Conservation (phyloP, 2,329 filamentous ascomycete genomes). For the Fusarium vanettenii region DNA sequence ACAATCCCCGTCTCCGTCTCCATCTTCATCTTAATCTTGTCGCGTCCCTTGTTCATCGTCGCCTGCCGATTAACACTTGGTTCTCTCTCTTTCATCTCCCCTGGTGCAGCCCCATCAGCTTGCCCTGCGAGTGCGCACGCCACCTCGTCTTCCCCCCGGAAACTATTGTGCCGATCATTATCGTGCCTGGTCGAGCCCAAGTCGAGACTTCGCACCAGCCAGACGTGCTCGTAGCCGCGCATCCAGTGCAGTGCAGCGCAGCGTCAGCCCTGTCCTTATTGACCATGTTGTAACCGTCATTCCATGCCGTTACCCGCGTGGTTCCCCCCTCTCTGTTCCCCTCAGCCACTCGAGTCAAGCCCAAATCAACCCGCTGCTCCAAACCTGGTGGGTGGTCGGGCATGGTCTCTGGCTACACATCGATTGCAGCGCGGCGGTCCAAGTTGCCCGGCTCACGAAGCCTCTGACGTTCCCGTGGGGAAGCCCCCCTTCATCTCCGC, state of each 20-base stretch:
- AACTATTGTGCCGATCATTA: slow-evolving; percentile 44
- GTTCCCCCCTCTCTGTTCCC: slow-evolving; percentile 27
- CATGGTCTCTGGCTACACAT: slow-evolving; percentile 31
- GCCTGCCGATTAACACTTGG: slow-evolving; percentile 19
- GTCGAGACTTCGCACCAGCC: slow-evolving; percentile 38
- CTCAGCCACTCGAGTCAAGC: slow-evolving; percentile 22
- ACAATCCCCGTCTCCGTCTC: slow-evolving; percentile 19
- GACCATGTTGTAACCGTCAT: slow-evolving; percentile 32
- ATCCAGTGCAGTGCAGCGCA: slow-evolving; percentile 43
- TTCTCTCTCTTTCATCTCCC: slow-evolving; percentile 12
- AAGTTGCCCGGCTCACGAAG: slow-evolving; percentile 31
- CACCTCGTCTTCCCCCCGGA: slow-evolving; percentile 39
- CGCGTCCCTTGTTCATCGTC: slow-evolving; percentile 21
- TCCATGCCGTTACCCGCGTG: slow-evolving; percentile 25
- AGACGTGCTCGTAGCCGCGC: slow-evolving; percentile 42
- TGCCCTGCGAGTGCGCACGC: slow-evolving; percentile 37
- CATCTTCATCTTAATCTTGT: slow-evolving; percentile 37
- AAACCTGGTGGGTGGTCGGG: slow-evolving; percentile 30
- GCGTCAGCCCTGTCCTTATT: slow-evolving; percentile 44
- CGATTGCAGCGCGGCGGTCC: slow-evolving; percentile 36
- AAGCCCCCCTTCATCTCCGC: slow-evolving; percentile 37
- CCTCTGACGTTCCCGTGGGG: slow-evolving; percentile 33
- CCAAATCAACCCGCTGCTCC: slow-evolving; percentile 13
- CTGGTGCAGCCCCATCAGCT: slow-evolving; percentile 29
- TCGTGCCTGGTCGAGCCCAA: slow-evolving; percentile 41